Base-by-base conservation (phyloP, 2,329 filamentous ascomycete species). In the Microthyrium microscopicum region DNA sequence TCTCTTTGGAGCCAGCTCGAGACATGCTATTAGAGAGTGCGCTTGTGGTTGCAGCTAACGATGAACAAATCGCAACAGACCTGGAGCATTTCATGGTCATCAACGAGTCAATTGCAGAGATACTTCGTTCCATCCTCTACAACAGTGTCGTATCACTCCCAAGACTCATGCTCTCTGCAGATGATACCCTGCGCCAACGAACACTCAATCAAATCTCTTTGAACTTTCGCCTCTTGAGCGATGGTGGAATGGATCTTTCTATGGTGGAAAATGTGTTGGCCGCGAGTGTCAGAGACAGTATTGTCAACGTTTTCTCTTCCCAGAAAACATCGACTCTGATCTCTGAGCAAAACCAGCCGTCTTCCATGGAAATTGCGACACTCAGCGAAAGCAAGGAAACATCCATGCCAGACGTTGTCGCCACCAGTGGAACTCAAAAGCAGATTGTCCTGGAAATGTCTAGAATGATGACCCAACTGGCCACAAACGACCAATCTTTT, bases 141-240 rank as follows among this genome's bases (percentile, higher is more conserved):
- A 74, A 73, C 33, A 94, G 85, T 84, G 68, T 85, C 17, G 70
- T 72, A 3, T 76, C 81, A 26, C 66, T 98, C 13, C 77, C 87
- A 4, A 70, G 84, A 12, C 56, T 82, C 11, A 85, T 94, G 73
- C 82, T 87, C 50, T 71, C 74, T 6, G 77, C 74, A 42, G 84
- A 95, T 45, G 83, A 93, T 43, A 64, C 64, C n/a, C 61, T 67
- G 19, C 92, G 91, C 50, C 66, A 73, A 40, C 66, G 68, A 35
- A 73, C 76, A 2, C 67, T 95, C 18, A 66, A 68, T 19, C 81
- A 87, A 40, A 66, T 98, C n/a, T 70, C 77, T 11, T 77, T 74
- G 30, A 74, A 79, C 0, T 73, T 82, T 33, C 63, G 69, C 20
- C 52, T 87, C 5, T 58, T 89, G 15, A 67, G 66, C 13, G 61